These are phyloP conservation scores for Ceratobasidium theobromae DNA, from an alignment of 1,284 basidiomycete genomes.

Conservation along the genomic window DNA sequence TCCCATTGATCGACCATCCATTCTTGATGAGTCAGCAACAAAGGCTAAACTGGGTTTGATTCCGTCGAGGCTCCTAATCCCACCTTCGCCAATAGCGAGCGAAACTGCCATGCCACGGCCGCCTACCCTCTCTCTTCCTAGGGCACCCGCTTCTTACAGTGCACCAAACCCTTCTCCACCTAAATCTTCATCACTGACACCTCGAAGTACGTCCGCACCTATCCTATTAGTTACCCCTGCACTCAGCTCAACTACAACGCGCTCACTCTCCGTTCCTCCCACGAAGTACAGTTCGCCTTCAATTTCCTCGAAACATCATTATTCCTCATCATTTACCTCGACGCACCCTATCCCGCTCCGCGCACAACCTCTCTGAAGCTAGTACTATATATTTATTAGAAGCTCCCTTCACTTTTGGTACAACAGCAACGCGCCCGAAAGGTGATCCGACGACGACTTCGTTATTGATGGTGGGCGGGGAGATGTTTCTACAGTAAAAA, in stretches of 20 bases:
- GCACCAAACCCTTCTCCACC: background rate
- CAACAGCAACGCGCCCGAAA: slow-evolving; percentile 15
- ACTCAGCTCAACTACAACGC: background rate
- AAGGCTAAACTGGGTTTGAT: background rate
- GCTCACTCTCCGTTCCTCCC: background rate
- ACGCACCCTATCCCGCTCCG: background rate
- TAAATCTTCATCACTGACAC: background rate
- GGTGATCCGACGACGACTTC: slow-evolving; percentile 20
- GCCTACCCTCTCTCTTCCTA: no score
- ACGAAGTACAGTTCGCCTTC: background rate
- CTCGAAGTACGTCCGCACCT: background rate
- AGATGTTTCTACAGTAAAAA: slow-evolving; percentile 9
- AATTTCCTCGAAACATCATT: background rate
- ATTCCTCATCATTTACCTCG: background rate
- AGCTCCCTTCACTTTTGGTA: slow-evolving; percentile 4
- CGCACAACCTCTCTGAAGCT: slow-evolving; percentile 1
- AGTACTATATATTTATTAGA: slow-evolving; percentile 18
- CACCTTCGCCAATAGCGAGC: no score
- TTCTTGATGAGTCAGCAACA: background rate
- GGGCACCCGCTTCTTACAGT: no score
- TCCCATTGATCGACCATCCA: slow-evolving; percentile 14
- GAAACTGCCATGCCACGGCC: no score
- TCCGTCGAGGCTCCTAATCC: background rate
- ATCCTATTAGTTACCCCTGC: background rate
- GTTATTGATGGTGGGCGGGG: slow-evolving; percentile 9